Percentiles rank a stretch among this genome's conserved stretches.
phyloP scores from a whole-genome alignment of 352 stramenopile genomes.

The Globisporangium echinulatum region DNA sequence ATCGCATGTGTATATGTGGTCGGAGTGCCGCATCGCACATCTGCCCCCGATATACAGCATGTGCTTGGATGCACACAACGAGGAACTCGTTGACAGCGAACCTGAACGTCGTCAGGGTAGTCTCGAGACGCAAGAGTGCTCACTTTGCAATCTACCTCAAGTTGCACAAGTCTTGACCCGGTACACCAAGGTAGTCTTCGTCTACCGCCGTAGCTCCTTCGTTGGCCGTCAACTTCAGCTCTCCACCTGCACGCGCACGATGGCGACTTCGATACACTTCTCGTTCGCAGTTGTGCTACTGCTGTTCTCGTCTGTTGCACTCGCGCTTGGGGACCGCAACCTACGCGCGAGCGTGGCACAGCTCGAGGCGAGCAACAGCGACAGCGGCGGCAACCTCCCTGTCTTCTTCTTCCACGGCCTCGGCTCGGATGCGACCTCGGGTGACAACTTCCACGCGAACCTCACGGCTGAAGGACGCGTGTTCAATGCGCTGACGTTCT shows the following conservation, averaged over 20 bases:
- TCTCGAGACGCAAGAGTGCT: no score
- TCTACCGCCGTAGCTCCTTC: no score
- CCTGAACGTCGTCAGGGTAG: no score
- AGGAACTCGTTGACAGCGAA: no score
- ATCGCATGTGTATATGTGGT: no score
- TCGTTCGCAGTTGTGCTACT: not conserved
- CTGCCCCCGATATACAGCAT: no score
- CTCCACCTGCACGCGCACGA: not conserved
- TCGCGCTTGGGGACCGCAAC: not conserved
- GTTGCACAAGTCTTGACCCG: no score
- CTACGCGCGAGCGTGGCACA: not conserved
- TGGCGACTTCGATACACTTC: not conserved
- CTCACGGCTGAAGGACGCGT: constrained; percentile 14
- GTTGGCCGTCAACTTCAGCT: no score
- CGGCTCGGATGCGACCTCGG: not conserved
- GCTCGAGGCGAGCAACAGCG: not conserved
- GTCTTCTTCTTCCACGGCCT: constrained; percentile 30
- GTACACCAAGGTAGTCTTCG: no score
- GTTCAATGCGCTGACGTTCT: constrained; percentile 23
- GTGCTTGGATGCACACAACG: no score
- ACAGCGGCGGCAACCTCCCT: constrained; percentile 10
- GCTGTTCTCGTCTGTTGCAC: not conserved
- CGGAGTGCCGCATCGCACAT: no score
- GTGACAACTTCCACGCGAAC: constrained; percentile 12
- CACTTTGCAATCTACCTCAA: no score